Percentiles rank a stretch among this genome's conserved stretches.
phyloP scores from a whole-genome alignment of 208 protist genomes.

The Acanthamoeba lenticulata region DNA sequence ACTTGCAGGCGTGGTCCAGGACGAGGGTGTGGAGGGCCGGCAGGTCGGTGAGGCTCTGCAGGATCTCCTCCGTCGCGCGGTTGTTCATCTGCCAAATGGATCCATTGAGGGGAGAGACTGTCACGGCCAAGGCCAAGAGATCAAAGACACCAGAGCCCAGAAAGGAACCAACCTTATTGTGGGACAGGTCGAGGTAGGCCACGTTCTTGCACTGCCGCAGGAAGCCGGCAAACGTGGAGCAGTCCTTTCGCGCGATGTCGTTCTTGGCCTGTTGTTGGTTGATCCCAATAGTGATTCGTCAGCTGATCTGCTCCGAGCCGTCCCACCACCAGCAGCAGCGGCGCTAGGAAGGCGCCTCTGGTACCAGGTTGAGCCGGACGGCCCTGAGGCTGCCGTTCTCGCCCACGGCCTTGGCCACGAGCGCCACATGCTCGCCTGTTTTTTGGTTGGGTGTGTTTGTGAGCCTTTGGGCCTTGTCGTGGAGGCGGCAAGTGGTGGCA shows the following conservation, averaged over 20 bases:
- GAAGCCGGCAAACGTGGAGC: neutral
- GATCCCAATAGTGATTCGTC: no score
- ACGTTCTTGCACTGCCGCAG: neutral
- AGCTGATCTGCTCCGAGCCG: no score
- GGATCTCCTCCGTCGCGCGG: neutral
- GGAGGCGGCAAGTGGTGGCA: neutral
- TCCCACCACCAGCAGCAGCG: no score
- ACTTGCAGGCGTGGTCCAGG: neutral
- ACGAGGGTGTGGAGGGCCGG: neutral
- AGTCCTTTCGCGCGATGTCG: neutral
- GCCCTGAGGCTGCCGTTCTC: neutral
- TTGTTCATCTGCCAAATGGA: neutral
- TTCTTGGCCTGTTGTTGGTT: neutral
- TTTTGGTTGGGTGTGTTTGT: no score
- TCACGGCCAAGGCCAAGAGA: no score
- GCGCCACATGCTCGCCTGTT: neutral
- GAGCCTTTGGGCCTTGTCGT: no score
- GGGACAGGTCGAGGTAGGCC: slow-evolving; percentile 15
- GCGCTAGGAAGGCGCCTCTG: no score
- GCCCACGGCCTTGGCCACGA: neutral
- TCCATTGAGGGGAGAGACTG: no score
- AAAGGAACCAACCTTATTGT: neutral
- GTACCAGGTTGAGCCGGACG: neutral
- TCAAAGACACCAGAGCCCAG: no score
- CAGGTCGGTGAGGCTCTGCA: neutral